Conservation (phyloP, 2,329 filamentous ascomycete species). For the Aspergillus texensis region DNA sequence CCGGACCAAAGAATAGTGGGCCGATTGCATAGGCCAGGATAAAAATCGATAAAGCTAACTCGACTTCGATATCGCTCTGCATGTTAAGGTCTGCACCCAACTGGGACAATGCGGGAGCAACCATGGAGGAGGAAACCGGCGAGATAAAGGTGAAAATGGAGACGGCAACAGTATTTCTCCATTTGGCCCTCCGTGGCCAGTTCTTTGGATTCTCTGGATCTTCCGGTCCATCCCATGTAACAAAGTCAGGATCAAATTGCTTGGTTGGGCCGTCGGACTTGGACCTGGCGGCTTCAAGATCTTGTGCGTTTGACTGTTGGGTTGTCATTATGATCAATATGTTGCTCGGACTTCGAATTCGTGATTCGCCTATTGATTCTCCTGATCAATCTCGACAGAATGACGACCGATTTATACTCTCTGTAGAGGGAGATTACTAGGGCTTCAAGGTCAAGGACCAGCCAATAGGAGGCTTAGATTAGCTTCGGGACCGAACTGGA, state of each 20-base stretch:
- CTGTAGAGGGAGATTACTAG: background rate
- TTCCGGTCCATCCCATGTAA: background rate
- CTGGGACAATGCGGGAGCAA: constrained; percentile 52
- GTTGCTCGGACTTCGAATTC: too few species aligned
- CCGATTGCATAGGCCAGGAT: constrained; percentile 53
- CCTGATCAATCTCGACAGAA: too few species aligned
- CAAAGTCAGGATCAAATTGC: background rate
- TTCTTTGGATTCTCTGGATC: constrained; percentile 45
- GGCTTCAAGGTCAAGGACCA: background rate
- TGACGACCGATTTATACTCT: background rate
- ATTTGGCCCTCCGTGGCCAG: constrained; percentile 60
- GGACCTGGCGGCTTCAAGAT: background rate
- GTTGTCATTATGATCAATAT: background rate
- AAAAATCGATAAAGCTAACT: constrained; percentile 58
- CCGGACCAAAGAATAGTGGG: constrained; percentile 26
- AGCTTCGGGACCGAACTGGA: background rate
- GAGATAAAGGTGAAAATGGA: constrained; percentile 63
- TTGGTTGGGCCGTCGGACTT: background rate
- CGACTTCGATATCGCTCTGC: constrained; percentile 42
- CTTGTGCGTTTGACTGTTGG: background rate
- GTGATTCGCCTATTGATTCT: too few species aligned
- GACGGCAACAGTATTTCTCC: constrained; percentile 57
- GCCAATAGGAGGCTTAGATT: constrained; percentile 1
- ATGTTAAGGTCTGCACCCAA: constrained; percentile 59
- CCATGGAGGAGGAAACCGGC: constrained; percentile 64